Percentiles rank a stretch among this genome's conserved stretches.
Evolutionary conservation across 208 protist species (phyloP).

Genomic region (Naegleria fowleri): DNA sequence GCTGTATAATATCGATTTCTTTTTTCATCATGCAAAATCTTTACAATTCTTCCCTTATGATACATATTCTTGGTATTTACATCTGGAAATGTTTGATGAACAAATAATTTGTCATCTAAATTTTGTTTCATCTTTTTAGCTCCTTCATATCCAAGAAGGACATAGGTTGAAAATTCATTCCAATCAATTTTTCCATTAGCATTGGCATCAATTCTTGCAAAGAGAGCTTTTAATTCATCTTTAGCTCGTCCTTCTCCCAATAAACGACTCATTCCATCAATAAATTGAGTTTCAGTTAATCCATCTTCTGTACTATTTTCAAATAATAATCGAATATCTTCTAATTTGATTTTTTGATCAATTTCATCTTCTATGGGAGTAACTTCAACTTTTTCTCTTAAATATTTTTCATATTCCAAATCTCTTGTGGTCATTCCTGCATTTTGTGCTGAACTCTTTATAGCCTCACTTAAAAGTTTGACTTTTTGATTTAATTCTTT

Average conservation of each 20-base stretch:
- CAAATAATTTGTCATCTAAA: slow-evolving; percentile 28
- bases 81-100: not conserved
- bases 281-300: slow-evolving; percentile 33
- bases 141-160: slow-evolving; percentile 28
- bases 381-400: not conserved
- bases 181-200: slow-evolving; percentile 41
- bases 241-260: not conserved
- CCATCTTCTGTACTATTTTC: slow-evolving; percentile 19
- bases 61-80: not conserved
- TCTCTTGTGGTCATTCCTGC: not conserved
- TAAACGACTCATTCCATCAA: slow-evolving; percentile 29
- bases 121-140: slow-evolving; percentile 30
- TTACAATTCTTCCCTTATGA: not conserved
- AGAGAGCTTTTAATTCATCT: slow-evolving; percentile 31
- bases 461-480: not conserved
- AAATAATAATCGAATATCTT: slow-evolving; percentile 15
- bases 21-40: not conserved
- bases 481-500: not conserved
- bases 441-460: too few species aligned
- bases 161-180: slow-evolving; percentile 42
- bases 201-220: slow-evolving; percentile 37
- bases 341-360: not conserved
- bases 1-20: slow-evolving; percentile 20
- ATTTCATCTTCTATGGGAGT: slow-evolving; percentile 11
- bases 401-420: not conserved